phyloP scores from a whole-genome alignment of 2,329 filamentous ascomycete species.

The Colletotrichum shisoi region DNA sequence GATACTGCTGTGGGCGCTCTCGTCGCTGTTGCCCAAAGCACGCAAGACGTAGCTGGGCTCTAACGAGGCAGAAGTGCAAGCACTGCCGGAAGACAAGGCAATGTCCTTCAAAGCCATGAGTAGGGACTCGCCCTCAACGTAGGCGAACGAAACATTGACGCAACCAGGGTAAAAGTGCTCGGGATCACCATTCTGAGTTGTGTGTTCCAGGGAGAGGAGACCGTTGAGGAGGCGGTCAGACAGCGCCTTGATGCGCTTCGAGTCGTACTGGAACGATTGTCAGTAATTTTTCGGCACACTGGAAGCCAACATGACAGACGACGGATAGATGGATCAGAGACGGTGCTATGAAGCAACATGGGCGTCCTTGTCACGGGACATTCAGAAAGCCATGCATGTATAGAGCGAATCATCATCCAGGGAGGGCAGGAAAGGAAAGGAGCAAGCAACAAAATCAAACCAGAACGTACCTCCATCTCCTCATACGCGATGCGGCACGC shows the following conservation, averaged over 20 bases:
- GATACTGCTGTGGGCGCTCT: conserved; percentile 97
- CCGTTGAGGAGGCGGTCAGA: conserved; percentile 85
- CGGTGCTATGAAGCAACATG: conserved; percentile 72
- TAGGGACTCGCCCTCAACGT: conserved; percentile 96
- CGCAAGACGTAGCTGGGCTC: conserved; percentile 96
- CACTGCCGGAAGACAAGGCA: conserved; percentile 92
- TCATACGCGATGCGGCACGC: conserved; percentile 90
- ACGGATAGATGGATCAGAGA: conserved; percentile 61
- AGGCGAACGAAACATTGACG: conserved; percentile 97
- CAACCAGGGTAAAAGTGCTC: conserved; percentile 91
- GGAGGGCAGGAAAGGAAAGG: conserved; percentile 38
- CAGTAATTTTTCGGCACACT: conserved; percentile 18
- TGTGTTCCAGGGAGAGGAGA: conserved; percentile 89
- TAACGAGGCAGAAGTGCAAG: conserved; percentile 94
- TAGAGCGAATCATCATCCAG: conserved; percentile 79
- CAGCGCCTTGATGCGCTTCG: conserved; percentile 80
- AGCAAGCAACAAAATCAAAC: conserved; percentile 32
- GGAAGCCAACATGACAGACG: neutral
- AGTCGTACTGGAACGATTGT: conserved; percentile 75
- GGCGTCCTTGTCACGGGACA: conserved; percentile 66
- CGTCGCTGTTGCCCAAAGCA: conserved; percentile 93
- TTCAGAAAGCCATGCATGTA: conserved; percentile 93
- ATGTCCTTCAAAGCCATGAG: conserved; percentile 99
- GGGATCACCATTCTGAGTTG: conserved; percentile 85
- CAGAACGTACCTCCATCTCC: conserved; percentile 81